Base-by-base conservation (phyloP, 139 green algal genomes). In the Coelastrella sp. region DNA sequence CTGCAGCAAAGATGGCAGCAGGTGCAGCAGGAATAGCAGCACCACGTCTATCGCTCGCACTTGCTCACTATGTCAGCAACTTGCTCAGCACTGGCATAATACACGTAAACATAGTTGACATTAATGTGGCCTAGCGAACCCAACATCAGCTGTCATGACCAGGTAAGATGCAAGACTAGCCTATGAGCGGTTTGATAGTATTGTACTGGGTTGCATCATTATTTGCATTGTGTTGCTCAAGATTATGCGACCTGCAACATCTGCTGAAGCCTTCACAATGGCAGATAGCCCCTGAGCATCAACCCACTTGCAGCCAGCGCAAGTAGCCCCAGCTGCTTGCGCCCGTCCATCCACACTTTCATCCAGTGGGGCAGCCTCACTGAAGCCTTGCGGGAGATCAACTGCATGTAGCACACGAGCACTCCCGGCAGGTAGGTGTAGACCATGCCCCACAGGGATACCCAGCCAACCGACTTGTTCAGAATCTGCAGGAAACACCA, bases 381-480 rank as follows among this genome's bases (percentile, higher is more conserved):
- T 24, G 15, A 72, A 7, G 84, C 56, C 15, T 56, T 15, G 9
- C 84, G 84, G 17, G 11, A 14, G 20, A 84, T 6, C 24, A 92
- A 75, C 89, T 92, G 89, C 63, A 78, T 35, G 56, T 61, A 90
- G 35, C 60, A 78, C 10, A 92, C 79, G 58, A 79, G n/a, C 6
- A 83, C 25, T 10, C 90, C 90, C 7, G 90, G 90, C 27, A 90
- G 76, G 90, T 92, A 92, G 76, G 83, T 90, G 84, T 88, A 88
- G n/a, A 92, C 63, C 90, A 92, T 70, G 57, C 90, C 90, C 90
- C 90, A 92, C 89, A 92, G 83, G 1, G 63, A 68, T 3, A 76
- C 49, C 89, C 89, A 92, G 83, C 75, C 84, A 20, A 90, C 7
- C 11, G 83, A 84, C 89, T 92, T 90, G 76, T 92, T 92, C 60